Percentiles rank a stretch among this genome's conserved stretches.
Evolutionary conservation across 2,329 filamentous ascomycete genomes (phyloP).

Genomic region (Geosmithia putterillii): DNA sequence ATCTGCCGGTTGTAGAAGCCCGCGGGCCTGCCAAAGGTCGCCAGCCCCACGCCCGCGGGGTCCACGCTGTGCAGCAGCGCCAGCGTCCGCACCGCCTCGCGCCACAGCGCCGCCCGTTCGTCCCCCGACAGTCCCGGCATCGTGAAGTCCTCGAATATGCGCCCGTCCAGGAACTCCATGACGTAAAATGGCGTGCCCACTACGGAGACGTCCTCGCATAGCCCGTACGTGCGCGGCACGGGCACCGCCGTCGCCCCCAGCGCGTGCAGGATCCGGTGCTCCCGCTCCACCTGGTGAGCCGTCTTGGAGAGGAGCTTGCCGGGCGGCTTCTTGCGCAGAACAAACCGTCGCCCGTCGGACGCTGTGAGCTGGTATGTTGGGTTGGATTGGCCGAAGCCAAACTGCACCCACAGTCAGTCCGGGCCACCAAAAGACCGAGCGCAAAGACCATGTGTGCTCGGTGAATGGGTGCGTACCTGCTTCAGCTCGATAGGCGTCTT

Average conservation of each 20-base stretch:
- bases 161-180: conserved; percentile 89
- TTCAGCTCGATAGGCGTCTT: conserved; percentile 75
- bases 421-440: too few relatives aligned
- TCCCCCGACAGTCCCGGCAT: conserved; percentile 56
- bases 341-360: conserved; percentile 57
- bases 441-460: too few relatives aligned
- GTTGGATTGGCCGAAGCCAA: conserved; percentile 94
- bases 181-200: conserved; percentile 93
- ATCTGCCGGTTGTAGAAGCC: conserved; percentile 85
- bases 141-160: conserved; percentile 81
- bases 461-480: conserved; percentile 46
- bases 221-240: conserved; percentile 68
- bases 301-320: conserved; percentile 85
- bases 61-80: conserved; percentile 74
- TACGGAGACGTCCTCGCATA: conserved; percentile 72
- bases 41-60: conserved; percentile 53
- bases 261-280: conserved; percentile 82
- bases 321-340: conserved; percentile 97
- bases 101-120: conserved; percentile 74
- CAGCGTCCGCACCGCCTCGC: conserved; percentile 68
- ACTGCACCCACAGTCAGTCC: too few relatives aligned
- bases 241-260: conserved; percentile 70
- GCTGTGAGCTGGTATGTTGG: conserved; percentile 88
- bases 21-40: conserved; percentile 55
- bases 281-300: conserved; percentile 91